Conservation (phyloP, 1,139 yeast genomes). For the Arxiozyma slooffiae region DNA sequence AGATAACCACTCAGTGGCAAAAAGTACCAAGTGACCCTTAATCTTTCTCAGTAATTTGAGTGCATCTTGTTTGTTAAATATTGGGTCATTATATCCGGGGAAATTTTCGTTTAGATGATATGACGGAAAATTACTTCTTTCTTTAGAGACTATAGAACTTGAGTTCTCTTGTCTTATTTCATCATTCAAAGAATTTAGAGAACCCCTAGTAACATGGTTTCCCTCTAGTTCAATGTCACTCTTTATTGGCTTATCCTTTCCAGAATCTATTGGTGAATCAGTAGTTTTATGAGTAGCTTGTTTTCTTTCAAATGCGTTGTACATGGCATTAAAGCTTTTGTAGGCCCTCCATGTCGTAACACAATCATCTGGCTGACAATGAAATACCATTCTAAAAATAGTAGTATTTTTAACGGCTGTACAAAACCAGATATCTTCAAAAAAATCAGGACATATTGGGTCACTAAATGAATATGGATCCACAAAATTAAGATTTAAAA, state of each 20-base stretch:
- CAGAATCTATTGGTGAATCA: background rate
- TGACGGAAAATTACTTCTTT: conserved; percentile 1
- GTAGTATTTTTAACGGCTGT: conserved; percentile 78
- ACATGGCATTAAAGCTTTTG: conserved; percentile 53
- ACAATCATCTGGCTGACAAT: conserved; percentile 87
- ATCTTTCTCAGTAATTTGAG: conserved; percentile 61
- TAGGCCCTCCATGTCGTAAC: conserved; percentile 87
- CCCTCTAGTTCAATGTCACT: background rate
- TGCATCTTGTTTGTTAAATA: conserved; percentile 70
- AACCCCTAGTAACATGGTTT: background rate
- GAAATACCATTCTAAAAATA: conserved; percentile 75
- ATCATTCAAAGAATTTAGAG: background rate
- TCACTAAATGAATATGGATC: conserved; percentile 90
- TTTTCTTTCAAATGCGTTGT: conserved; percentile 45
- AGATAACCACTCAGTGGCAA: conserved; percentile 86
- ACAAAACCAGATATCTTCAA: conserved; percentile 80
- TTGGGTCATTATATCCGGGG: conserved; percentile 35
- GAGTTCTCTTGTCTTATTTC: background rate
- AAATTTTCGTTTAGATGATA: conserved; percentile 14
- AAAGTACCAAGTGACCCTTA: conserved; percentile 79
- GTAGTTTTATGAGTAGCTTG: conserved; percentile 27
- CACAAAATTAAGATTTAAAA: conserved; percentile 40
- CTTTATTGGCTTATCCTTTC: background rate
- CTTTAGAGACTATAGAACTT: background rate
- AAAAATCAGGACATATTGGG: conserved; percentile 69